Evolutionary conservation across 177 flowering plant species (phyloP), one percentile per base, ranked within the genome.

Genomic region (Telopea speciosissima): DNA sequence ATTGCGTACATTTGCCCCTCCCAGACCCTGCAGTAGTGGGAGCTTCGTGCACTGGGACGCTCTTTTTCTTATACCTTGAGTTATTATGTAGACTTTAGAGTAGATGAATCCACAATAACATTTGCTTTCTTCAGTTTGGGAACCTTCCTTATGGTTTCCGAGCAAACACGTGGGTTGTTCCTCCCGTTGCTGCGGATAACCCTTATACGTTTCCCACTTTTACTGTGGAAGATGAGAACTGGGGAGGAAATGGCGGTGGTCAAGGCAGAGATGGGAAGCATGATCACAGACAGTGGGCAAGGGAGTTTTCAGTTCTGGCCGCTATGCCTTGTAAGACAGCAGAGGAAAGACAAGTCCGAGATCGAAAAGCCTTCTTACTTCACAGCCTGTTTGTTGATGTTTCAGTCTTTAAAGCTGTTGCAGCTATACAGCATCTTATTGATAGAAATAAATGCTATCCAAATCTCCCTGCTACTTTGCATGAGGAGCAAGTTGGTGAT

Each of bases 231-330:
- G 98, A 93, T 84, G 96, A 90, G 72, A 88, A 73, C 59, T 93
- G 97, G 98, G 96, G 97, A 74, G 98, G 96, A 74, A 89, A 78
- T 78, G 94, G 96, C 0, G 98, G 98, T 72, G 98, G 98, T 36
- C 90, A 84, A 72, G 97, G 93, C 76, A 76, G 90, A 81, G 91
- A 87, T 70, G 85, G 85, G 22, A 91, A 85, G 74, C 85, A 85
- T 73, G 91, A 90, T 70, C 8, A 70, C 73, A 80, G 91, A 74
- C 76, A 77, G 63, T 93, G 96, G 96, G 90, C 88, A 33, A 86
- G 75, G 66, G 97, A 93, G 23, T 91, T 93, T 73, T 79, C 93
- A 31, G 77, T 90, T 70, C 75, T 93, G 73, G 91, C 93, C 49
- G 85, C 89, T 52, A 90, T 93, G 96, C 93, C 98, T 70, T 90